Evolutionary conservation across 208 protist species (phyloP).

Genomic region (Porcisia hertigi): DNA sequence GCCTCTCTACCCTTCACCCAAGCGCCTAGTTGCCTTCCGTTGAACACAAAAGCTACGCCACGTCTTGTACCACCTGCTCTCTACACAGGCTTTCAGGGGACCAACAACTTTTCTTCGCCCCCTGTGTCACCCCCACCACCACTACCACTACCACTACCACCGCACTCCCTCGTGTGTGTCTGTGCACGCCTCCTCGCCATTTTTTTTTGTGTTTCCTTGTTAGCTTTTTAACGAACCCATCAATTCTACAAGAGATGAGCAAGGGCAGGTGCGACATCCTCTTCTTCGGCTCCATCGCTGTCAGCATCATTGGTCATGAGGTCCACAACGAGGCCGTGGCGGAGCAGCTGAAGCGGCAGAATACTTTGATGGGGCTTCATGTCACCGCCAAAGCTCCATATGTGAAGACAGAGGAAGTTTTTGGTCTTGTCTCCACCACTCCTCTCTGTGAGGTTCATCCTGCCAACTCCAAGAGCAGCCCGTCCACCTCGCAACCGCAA

Average conservation of each 20-base stretch:
- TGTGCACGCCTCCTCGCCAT: background rate
- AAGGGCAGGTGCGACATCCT: conserved; percentile 37
- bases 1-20: no score
- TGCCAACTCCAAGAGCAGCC: background rate
- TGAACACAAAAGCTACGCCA: no score
- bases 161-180: background rate
- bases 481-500: conserved; percentile 6
- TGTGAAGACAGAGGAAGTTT: conserved; percentile 37
- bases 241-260: conserved; percentile 7
- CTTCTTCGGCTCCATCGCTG: conserved; percentile 66
- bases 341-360: conserved; percentile 33
- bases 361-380: conserved; percentile 40
- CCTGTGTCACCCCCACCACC: no score
- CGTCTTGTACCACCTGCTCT: background rate
- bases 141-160: background rate
- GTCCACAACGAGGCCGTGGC: conserved; percentile 45
- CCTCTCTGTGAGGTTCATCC: conserved; percentile 32
- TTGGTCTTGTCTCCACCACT: conserved; percentile 48
- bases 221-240: background rate
- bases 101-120: no score
- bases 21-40: no score
- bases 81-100: no score
- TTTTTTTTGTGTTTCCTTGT: background rate
- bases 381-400: conserved; percentile 31
- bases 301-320: conserved; percentile 50